phyloP scores from a whole-genome alignment of 73 alveolate species.

The Tetrahymena thermophila region DNA sequence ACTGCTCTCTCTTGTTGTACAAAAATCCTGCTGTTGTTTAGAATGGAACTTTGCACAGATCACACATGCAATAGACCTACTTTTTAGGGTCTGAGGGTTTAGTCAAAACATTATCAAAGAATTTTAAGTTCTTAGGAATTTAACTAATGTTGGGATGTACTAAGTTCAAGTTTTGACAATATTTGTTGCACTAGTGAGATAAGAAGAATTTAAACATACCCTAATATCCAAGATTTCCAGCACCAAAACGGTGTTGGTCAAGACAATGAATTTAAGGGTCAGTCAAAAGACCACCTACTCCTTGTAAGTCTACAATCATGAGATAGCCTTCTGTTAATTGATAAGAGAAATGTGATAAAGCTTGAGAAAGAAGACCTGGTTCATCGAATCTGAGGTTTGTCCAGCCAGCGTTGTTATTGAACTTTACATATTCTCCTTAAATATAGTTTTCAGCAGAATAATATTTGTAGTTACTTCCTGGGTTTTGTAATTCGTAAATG shows the following conservation, averaged over 20 bases:
- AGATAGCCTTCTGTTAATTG: constrained; percentile 45
- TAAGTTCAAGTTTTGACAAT: constrained; percentile 49
- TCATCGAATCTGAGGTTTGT: constrained; percentile 14
- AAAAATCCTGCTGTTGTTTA: constrained; percentile 20
- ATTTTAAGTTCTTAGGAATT: background rate
- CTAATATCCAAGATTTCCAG: constrained; percentile 45
- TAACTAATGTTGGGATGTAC: constrained; percentile 38
- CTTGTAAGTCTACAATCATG: constrained; percentile 46
- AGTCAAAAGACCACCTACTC: constrained; percentile 30
- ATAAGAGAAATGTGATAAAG: constrained; percentile 50
- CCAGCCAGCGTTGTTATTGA: constrained; percentile 57
- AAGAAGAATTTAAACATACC: constrained; percentile 53
- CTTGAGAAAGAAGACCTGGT: constrained; percentile 38
- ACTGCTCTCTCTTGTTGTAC: constrained; percentile 17
- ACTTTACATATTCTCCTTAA: constrained; percentile 47
- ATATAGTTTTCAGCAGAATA: constrained; percentile 49
- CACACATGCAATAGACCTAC: constrained; percentile 41
- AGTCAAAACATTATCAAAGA: background rate
- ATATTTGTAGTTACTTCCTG: background rate
- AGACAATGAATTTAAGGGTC: constrained; percentile 49
- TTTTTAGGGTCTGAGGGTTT: constrained; percentile 6
- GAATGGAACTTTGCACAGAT: constrained; percentile 60
- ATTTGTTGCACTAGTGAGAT: constrained; percentile 53
- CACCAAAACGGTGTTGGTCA: constrained; percentile 43
- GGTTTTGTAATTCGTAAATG: constrained; percentile 36